Evolutionary conservation across 106 monocot species (phyloP), one percentile per base, ranked within the genome.

Genomic region (Xerophyta viscosa): DNA sequence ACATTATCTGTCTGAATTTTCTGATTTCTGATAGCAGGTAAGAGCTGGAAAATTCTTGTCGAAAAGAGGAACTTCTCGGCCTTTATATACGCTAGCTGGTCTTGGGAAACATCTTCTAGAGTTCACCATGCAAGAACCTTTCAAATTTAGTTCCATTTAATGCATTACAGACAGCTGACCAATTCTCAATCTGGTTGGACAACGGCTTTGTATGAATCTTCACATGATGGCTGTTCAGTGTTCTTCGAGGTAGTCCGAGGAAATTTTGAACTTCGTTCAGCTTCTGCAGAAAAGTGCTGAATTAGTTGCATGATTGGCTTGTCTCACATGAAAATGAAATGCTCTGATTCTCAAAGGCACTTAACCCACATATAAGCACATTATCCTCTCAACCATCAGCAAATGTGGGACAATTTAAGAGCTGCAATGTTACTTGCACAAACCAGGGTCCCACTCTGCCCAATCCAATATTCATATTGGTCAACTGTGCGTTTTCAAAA

Each of bases 151-250:
- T 67, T 27, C 67, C 67, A 12, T 28, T 41, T 4, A 67, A 29
- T 25, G 26, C 49, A 24, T 50, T 39, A 15, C 24, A 8, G 24
- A 67, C 58, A 18, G 18, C 48, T 4, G 48, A 18, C 57, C 49
- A 67, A 31, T 58, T 67, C 27, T 50, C 58, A 36, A 67, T 20
- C 14, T 58, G 48, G 1, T 39, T 15, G 15, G 39, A 39, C 3
- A 7, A 2, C 6, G 10, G n/a, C n/a, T 44, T 84, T 11, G 77
- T 94, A 63, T 94, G 93, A 52, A 94, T 94, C 62, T 88, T 94
- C 12, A 94, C 84, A 50, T 94, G 93, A 0, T 63, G 62, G 31
- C 88, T 94, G 15, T 51, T 22, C 20, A 94, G 71, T 27, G 88
- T 71, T 27, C 66, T 69, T 18, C 36, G 56, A 23, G 93, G 93